A percentile compares a stretch with the other conserved stretches of the same genome.
phyloP scores from a whole-genome alignment of 1,284 basidiomycete genomes.

The Peniophora sp. region DNA sequence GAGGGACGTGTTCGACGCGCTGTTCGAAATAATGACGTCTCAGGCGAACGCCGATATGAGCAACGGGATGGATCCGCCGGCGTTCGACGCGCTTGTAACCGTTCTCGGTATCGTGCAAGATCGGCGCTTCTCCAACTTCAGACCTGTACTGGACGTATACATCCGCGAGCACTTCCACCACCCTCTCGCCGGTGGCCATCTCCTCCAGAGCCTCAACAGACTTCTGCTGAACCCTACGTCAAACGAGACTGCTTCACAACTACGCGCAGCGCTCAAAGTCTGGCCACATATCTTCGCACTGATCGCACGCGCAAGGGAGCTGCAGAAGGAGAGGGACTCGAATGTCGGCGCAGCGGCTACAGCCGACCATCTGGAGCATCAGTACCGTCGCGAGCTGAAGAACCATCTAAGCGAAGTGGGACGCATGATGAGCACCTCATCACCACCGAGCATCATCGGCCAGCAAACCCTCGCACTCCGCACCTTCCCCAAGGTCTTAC shows the following conservation, averaged over 20 bases:
- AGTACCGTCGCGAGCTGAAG: constrained; percentile 79
- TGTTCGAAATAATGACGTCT: constrained; percentile 86
- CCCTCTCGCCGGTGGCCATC: constrained; percentile 69
- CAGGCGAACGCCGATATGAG: constrained; percentile 49
- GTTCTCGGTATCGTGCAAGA: constrained; percentile 89
- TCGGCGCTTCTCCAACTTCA: constrained; percentile 93
- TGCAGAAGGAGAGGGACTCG: constrained; percentile 77
- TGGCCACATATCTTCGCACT: constrained; percentile 97
- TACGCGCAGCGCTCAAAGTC: constrained; percentile 89
- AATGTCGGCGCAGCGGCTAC: constrained; percentile 74
- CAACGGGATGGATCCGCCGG: constrained; percentile 78
- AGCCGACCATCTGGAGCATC: constrained; percentile 77
- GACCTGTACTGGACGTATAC: constrained; percentile 88
- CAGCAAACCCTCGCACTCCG: constrained; percentile 93
- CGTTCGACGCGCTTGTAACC: constrained; percentile 88
- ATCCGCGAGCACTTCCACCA: constrained; percentile 86
- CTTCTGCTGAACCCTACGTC: constrained; percentile 72
- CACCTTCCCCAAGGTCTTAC: constrained; percentile 89
- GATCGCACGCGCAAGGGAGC: constrained; percentile 79
- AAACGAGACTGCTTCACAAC: constrained; percentile 66
- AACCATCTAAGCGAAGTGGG: constrained; percentile 78
- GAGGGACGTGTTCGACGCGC: constrained; percentile 85
- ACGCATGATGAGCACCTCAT: constrained; percentile 78
- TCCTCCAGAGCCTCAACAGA: constrained; percentile 82
- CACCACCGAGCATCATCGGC: constrained; percentile 84